Evolutionary conservation across 148 eudicot genomes (phyloP).

Genomic region (Diospyros lotus): DNA sequence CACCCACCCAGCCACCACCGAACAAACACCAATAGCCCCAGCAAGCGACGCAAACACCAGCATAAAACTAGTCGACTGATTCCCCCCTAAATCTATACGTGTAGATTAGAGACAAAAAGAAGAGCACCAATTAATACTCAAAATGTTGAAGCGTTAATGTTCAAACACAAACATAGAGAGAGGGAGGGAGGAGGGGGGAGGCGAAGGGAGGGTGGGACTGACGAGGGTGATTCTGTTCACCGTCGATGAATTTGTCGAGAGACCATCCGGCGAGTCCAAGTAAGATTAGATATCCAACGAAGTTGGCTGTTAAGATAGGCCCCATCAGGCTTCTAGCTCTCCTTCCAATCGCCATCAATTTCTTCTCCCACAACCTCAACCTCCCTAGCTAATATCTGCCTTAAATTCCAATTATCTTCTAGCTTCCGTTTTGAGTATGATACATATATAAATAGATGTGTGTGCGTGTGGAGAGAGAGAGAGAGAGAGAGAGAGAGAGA

Average conservation of each 20-base stretch:
- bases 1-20: too few relatives aligned
- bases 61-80: constrained; percentile 61
- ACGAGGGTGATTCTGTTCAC: constrained; percentile 68
- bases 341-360: constrained; percentile 49
- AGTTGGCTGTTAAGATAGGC: constrained; percentile 41
- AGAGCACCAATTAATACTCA: constrained; percentile 34
- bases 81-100: constrained; percentile 63
- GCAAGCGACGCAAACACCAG: constrained; percentile 53
- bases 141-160: constrained; percentile 51
- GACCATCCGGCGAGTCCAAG: constrained; percentile 73
- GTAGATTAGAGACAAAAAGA: neutral
- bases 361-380: too few relatives aligned
- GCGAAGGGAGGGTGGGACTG: too few relatives aligned
- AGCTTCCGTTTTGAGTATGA: too few relatives aligned
- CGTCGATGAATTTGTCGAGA: constrained; percentile 65
- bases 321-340: constrained; percentile 50
- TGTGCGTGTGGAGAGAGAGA: too few relatives aligned
- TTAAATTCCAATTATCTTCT: too few relatives aligned
- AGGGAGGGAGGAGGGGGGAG: constrained; percentile 2
- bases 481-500: too few relatives aligned
- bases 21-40: constrained; percentile 43
- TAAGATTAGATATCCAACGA: constrained; percentile 42
- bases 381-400: too few relatives aligned
- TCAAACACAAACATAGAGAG: neutral
- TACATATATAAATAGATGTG: too few relatives aligned